Percentiles rank a stretch among this genome's conserved stretches.
Evolutionary conservation across 73 alveolate genomes (phyloP).

Genomic region (Paramecium octaurelia): DNA sequence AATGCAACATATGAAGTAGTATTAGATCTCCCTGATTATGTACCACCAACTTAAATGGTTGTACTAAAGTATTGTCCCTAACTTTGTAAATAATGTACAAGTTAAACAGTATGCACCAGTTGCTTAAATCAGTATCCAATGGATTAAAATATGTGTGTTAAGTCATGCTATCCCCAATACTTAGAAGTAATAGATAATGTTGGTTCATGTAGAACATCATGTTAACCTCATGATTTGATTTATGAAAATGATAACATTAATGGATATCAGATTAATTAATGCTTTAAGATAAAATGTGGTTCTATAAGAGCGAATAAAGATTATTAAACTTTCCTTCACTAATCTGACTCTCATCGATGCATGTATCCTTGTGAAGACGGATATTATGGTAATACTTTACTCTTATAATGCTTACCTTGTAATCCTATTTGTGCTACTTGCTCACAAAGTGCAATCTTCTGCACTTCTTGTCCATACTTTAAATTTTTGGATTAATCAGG

Average conservation of each 20-base stretch:
- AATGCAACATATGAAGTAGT: not conserved
- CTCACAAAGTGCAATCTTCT: not conserved
- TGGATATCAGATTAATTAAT: not conserved
- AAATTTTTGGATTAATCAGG: not conserved
- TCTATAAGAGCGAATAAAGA: not conserved
- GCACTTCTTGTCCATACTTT: not conserved
- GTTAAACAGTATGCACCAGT: not conserved
- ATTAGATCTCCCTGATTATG: not conserved
- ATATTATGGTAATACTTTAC: not conserved
- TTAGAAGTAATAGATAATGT: not conserved
- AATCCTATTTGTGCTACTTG: not conserved
- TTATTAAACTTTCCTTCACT: not conserved
- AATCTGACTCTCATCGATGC: not conserved
- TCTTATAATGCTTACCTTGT: not conserved
- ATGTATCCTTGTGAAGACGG: not conserved
- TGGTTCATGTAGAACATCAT: not conserved
- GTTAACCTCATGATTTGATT: not conserved
- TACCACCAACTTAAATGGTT: not conserved
- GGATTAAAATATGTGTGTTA: not conserved
- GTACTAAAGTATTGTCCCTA: not conserved
- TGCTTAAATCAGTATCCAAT: not conserved
- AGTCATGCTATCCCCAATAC: not conserved
- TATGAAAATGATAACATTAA: not conserved
- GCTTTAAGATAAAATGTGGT: not conserved
- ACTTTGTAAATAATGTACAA: not conserved